A percentile compares a stretch with the other conserved stretches of the same genome.
phyloP scores from a whole-genome alignment of 2,329 filamentous ascomycete genomes.

The Magnaporthiopsis incrustans region DNA sequence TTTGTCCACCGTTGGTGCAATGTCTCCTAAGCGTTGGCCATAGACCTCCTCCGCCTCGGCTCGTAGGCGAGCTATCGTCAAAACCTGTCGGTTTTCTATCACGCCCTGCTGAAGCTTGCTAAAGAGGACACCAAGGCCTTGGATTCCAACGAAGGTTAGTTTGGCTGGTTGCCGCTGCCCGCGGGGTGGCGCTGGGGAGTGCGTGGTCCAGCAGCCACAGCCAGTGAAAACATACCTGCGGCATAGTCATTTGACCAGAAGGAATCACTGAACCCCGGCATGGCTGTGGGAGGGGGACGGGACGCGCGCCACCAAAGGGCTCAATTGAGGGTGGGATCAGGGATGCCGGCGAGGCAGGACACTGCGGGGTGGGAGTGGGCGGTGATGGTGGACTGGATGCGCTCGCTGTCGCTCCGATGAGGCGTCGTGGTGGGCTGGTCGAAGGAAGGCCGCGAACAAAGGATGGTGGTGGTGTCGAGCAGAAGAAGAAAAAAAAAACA shows the following conservation, averaged over 20 bases:
- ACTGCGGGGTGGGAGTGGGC: neutral
- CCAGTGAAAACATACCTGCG: constrained; percentile 55
- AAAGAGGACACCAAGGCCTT: constrained; percentile 85
- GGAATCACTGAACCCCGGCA: constrained; percentile 87
- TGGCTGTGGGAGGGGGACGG: constrained; percentile 33
- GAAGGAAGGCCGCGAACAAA: neutral
- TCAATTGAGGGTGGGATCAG: neutral
- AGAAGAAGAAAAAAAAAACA: neutral
- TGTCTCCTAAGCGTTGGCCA: constrained; percentile 70
- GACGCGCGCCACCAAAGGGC: neutral
- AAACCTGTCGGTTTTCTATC: constrained; percentile 86
- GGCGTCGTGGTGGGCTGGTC: neutral
- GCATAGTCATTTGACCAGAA: constrained; percentile 99
- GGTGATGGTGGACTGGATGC: neutral
- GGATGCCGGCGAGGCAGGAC: neutral
- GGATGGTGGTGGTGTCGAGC: neutral
- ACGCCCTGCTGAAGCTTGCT: constrained; percentile 95
- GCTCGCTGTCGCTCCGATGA: neutral
- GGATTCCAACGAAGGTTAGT: neutral
- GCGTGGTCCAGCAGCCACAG: no score
- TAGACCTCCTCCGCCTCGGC: constrained; percentile 93
- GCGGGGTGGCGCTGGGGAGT: no score
- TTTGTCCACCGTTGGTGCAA: constrained; percentile 73
- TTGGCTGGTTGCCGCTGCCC: constrained; percentile 5
- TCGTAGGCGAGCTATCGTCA: constrained; percentile 86